These are phyloP conservation scores for Entelexis sorbosivorans DNA, from an alignment of 1,139 yeast genomes.

Conservation along the genomic window DNA sequence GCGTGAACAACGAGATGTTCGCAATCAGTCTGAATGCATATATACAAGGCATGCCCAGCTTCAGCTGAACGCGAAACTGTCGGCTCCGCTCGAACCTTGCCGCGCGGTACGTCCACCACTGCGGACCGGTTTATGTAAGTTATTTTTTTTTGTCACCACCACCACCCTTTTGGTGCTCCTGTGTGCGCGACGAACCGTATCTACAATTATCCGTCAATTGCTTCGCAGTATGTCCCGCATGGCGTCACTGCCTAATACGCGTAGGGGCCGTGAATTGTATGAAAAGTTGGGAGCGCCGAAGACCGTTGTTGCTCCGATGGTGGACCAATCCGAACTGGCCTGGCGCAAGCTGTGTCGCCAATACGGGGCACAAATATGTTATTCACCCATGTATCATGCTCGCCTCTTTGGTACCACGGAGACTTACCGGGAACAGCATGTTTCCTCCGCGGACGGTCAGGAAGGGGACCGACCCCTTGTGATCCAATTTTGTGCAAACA, in stretches of 20 bases:
- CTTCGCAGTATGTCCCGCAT: constrained; percentile 7
- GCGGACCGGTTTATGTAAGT: not conserved
- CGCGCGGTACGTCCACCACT: not conserved
- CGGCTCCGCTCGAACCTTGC: not conserved
- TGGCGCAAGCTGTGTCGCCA: constrained; percentile 83
- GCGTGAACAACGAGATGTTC: constrained; percentile 35
- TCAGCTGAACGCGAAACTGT: constrained; percentile 7
- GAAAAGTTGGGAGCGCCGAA: constrained; percentile 62
- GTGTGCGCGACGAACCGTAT: not conserved
- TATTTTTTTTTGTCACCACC: constrained; percentile 2
- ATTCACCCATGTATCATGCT: constrained; percentile 96
- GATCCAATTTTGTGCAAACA: constrained; percentile 94
- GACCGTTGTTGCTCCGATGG: constrained; percentile 96
- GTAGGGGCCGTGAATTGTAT: constrained; percentile 56
- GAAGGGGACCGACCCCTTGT: constrained; percentile 66
- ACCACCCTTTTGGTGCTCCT: not conserved
- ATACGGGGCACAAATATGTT: constrained; percentile 88
- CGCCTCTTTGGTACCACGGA: constrained; percentile 74
- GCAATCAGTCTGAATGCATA: constrained; percentile 34
- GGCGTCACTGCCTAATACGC: constrained; percentile 19
- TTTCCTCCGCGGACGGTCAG: constrained; percentile 68
- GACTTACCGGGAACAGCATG: constrained; percentile 68
- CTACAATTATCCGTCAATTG: constrained; percentile 3
- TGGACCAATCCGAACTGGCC: constrained; percentile 89
- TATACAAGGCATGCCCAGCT: constrained; percentile 31